phyloP scores from a whole-genome alignment of 306 rosid genomes.

The Castanea sativa region DNA sequence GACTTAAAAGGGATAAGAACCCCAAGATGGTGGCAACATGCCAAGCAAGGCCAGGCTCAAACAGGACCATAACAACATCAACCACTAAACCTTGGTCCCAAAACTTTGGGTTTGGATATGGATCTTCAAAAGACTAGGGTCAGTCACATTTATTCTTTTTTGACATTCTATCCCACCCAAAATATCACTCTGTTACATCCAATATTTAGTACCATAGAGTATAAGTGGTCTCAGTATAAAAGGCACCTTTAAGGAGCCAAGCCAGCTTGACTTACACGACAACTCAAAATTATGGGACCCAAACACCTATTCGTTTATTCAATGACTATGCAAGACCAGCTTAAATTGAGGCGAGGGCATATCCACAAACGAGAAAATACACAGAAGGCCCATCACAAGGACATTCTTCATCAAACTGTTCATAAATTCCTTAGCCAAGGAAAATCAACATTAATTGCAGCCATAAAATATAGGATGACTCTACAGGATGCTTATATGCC shows the following conservation, averaged over 20 bases:
- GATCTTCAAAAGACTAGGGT: too few relatives aligned
- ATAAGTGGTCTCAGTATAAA: too few relatives aligned
- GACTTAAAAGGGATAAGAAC: background rate
- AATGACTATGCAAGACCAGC: background rate
- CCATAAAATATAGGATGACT: background rate
- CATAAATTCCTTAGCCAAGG: background rate
- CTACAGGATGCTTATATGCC: background rate
- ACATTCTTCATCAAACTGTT: background rate
- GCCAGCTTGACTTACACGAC: background rate
- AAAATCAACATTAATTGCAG: background rate
- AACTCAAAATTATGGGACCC: background rate
- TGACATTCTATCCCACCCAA: too few relatives aligned
- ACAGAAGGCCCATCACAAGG: background rate
- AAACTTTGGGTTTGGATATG: too few relatives aligned
- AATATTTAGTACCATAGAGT: too few relatives aligned
- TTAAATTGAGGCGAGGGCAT: background rate
- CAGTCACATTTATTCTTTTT: too few relatives aligned
- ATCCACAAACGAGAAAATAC: background rate
- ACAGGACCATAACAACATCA: background rate
- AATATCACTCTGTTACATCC: too few relatives aligned
- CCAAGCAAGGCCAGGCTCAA: slow-evolving; percentile 1
- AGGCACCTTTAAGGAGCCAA: background rate
- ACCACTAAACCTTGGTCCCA: too few relatives aligned
- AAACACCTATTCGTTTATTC: background rate
- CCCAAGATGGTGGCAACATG: background rate